A percentile compares a stretch with the other conserved stretches of the same genome.
phyloP scores from a whole-genome alignment of 2,329 filamentous ascomycete species.

The Cordyceps pruinosa region DNA sequence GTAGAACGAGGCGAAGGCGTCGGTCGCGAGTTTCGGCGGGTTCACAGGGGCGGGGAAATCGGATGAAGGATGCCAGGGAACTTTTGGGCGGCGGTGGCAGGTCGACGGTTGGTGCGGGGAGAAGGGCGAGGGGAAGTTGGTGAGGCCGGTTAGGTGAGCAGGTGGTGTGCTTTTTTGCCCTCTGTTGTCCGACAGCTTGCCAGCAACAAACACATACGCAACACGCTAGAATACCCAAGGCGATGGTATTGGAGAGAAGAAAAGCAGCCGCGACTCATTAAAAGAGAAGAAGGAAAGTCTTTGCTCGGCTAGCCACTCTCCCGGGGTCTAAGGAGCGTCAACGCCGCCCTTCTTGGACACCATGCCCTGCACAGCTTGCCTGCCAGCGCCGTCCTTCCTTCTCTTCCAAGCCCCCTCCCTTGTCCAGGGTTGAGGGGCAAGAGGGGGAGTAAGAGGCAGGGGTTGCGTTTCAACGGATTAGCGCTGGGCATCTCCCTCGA shows the following conservation, averaged over 20 bases:
- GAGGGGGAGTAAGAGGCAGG: not conserved
- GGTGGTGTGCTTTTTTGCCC: not conserved
- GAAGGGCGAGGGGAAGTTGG: not conserved
- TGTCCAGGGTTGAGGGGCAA: too few relatives aligned
- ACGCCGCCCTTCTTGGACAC: conserved; percentile 3
- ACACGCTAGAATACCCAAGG: not conserved
- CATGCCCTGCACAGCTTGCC: not conserved
- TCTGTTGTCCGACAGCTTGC: not conserved
- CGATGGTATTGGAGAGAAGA: not conserved
- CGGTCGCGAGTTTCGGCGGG: conserved; percentile 1
- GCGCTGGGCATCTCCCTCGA: not conserved
- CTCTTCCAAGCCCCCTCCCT: not conserved
- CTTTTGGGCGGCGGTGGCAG: not conserved
- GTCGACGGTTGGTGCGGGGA: not conserved
- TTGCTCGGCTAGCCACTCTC: not conserved
- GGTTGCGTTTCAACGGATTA: not conserved
- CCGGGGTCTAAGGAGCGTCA: not conserved
- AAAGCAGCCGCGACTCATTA: not conserved
- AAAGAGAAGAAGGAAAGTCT: not conserved
- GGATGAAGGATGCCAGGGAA: not conserved
- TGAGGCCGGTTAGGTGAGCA: not conserved
- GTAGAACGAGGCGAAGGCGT: not conserved
- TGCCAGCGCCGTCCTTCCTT: conserved; percentile 1
- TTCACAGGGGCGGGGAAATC: not conserved
- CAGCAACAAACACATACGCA: not conserved